phyloP scores from a whole-genome alignment of 192 early-diverging fungal genomes.

The Backusella parvicylindrica region DNA sequence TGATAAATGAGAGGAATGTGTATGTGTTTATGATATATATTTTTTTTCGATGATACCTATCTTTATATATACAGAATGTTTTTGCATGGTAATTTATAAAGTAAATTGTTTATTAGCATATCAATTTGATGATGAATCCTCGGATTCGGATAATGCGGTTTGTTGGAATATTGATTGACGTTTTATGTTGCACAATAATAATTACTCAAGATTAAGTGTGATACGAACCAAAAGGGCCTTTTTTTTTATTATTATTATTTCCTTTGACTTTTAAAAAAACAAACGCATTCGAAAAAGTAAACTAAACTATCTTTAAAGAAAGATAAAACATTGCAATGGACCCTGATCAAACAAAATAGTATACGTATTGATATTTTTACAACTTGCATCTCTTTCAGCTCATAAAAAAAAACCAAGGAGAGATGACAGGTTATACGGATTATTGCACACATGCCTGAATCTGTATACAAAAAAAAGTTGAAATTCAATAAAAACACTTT shows the following conservation, averaged over 20 bases:
- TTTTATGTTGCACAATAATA: background rate
- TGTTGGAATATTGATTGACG: background rate
- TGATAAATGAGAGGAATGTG: background rate
- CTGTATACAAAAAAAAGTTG: no score
- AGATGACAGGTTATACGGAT: background rate
- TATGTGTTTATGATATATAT: background rate
- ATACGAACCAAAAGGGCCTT: background rate
- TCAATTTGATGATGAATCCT: background rate
- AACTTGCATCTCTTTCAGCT: background rate
- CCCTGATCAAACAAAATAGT: background rate
- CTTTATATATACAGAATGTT: background rate
- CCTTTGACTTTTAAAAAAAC: background rate
- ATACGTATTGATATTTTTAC: background rate
- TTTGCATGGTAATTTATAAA: background rate
- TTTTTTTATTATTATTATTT: no score
- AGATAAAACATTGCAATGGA: background rate
- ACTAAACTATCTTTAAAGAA: background rate
- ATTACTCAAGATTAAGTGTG: background rate
- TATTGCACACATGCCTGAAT: background rate
- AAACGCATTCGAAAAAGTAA: background rate
- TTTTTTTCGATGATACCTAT: background rate
- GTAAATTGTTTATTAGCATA: background rate
- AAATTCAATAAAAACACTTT: no score
- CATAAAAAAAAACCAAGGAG: background rate
- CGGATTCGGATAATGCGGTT: background rate